These are phyloP conservation scores for Dendrothele bispora DNA, from an alignment of 768 basidiomycete species.

Conservation along the genomic window DNA sequence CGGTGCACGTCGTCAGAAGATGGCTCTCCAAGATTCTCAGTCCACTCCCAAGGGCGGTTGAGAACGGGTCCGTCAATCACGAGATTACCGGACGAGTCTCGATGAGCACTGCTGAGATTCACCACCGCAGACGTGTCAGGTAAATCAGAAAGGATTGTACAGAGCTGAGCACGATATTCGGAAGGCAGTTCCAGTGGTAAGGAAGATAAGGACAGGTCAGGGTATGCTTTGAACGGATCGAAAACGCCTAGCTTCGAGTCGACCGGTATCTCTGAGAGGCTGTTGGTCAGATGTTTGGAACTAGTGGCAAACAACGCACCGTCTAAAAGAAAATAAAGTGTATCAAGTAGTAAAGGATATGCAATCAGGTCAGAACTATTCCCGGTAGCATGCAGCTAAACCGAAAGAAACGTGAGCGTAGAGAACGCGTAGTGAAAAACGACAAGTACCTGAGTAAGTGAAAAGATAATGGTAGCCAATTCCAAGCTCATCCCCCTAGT, in stretches of 20 bases:
- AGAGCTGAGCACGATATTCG: constrained; percentile 57
- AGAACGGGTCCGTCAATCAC: constrained; percentile 53
- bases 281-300: background rate
- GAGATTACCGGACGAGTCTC: constrained; percentile 52
- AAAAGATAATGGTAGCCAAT: constrained; percentile 45
- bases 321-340: constrained; percentile 70
- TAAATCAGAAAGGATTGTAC: constrained; percentile 56
- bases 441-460: constrained; percentile 52
- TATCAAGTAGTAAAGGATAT: constrained; percentile 72
- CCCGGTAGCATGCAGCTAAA: constrained; percentile 58
- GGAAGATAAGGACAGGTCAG: constrained; percentile 46
- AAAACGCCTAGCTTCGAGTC: constrained; percentile 53
- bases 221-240: constrained; percentile 70
- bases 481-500: constrained; percentile 45
- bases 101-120: constrained; percentile 58
- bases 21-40: constrained; percentile 71
- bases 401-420: constrained; percentile 5
- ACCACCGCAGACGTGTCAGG: constrained; percentile 51
- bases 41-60: constrained; percentile 87
- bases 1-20: constrained; percentile 39
- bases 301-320: constrained; percentile 40
- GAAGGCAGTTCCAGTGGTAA: constrained; percentile 57
- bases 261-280: constrained; percentile 57
- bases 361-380: constrained; percentile 51
- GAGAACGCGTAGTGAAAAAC: constrained; percentile 23